A percentile compares a stretch with the other conserved stretches of the same genome.
phyloP scores from a whole-genome alignment of 2,329 filamentous ascomycete genomes.

The Neonectria neomacrospora region DNA sequence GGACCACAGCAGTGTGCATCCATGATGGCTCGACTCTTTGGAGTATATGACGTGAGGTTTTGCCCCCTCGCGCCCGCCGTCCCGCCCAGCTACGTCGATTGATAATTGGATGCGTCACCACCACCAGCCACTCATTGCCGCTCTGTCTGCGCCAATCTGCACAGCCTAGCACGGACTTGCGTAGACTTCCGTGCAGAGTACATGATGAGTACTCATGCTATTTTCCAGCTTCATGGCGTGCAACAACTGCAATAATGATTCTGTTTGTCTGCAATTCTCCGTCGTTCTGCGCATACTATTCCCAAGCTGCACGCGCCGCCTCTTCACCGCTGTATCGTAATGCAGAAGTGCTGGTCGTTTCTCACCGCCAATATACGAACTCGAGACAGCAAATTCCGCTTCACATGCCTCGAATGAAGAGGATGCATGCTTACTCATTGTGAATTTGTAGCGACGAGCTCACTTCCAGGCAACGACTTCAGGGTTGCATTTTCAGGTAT shows the following conservation, averaged over 20 bases:
- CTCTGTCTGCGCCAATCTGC: slow-evolving; percentile 12
- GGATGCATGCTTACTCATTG: background rate
- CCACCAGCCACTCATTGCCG: slow-evolving; percentile 20
- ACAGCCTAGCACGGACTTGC: background rate
- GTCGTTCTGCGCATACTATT: background rate
- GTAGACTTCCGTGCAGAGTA: slow-evolving; percentile 8
- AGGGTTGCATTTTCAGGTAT: background rate
- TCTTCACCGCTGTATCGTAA: slow-evolving; percentile 18
- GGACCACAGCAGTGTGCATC: slow-evolving; percentile 3
- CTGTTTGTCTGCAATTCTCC: slow-evolving; percentile 15
- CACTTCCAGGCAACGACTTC: background rate
- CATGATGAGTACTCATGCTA: slow-evolving; percentile 14
- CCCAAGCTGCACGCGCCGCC: background rate
- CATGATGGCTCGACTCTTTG: slow-evolving; percentile 29
- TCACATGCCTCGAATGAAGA: background rate
- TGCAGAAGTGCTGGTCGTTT: slow-evolving; percentile 3
- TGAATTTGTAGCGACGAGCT: background rate
- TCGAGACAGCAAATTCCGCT: background rate
- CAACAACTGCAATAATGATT: slow-evolving; percentile 16
- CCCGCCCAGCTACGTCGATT: slow-evolving; percentile 6
- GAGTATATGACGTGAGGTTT: slow-evolving; percentile 41
- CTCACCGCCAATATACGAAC: slow-evolving; percentile 6
- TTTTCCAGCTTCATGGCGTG: slow-evolving; percentile 23
- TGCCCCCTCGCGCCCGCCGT: slow-evolving; percentile 20
- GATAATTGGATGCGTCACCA: slow-evolving; percentile 30